Conservation (phyloP, 306 rosid species). For the Sophora flavescens region DNA sequence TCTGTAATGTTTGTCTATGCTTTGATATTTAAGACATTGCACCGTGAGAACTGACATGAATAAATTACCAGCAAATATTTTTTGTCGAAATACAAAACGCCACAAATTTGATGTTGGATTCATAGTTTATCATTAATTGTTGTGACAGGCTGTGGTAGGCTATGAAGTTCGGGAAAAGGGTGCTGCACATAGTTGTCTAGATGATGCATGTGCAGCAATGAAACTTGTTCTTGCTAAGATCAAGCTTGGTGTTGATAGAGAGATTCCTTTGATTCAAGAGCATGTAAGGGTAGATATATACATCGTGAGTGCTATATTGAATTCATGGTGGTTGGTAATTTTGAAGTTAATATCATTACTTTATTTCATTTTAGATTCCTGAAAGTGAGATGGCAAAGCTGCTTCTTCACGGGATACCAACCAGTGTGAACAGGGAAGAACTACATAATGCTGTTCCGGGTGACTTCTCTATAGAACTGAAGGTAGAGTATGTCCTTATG, state of each 20-base stretch:
- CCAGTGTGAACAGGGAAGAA: conserved; percentile 52
- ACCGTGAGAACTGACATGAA: conserved; percentile 10
- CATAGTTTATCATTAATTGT: conserved; percentile 17
- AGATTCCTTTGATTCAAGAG: conserved; percentile 52
- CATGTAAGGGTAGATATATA: conserved; percentile 57
- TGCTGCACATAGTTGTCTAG: conserved; percentile 83
- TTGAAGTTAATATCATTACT: conserved; percentile 11
- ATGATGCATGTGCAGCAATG: conserved; percentile 95
- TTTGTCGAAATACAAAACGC: not conserved
- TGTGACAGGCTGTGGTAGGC: conserved; percentile 73
- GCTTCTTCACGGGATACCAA: conserved; percentile 73
- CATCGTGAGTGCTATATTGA: conserved; percentile 17
- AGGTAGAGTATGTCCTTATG: conserved; percentile 58
- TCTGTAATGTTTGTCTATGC: not conserved
- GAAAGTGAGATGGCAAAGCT: conserved; percentile 66
- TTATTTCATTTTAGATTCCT: conserved; percentile 55
- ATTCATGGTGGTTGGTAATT: conserved; percentile 21
- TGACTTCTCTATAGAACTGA: conserved; percentile 61
- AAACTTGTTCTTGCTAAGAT: conserved; percentile 89
- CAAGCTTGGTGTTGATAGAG: conserved; percentile 59
- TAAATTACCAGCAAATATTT: not conserved
- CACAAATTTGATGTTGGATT: conserved; percentile 8
- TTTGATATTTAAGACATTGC: conserved; percentile 29
- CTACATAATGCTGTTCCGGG: conserved; percentile 65
- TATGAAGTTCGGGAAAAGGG: conserved; percentile 66